Evolutionary conservation across 2,329 filamentous ascomycete species (phyloP).

Genomic region (Aotearoamyces nothofagi): DNA sequence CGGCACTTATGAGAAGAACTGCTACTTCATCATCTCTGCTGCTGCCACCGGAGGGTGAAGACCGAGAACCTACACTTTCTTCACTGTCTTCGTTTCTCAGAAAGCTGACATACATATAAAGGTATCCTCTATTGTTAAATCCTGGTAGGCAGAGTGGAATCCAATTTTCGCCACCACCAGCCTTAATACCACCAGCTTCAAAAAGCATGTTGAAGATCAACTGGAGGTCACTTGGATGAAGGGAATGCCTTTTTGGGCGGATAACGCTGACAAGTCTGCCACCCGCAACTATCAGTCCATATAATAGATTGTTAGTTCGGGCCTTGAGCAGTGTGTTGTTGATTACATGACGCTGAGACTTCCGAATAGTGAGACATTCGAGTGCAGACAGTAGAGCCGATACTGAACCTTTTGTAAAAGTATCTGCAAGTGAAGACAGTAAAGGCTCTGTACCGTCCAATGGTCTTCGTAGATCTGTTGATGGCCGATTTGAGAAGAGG

Average conservation of each 20-base stretch:
- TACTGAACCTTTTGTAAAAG: conserved; percentile 83
- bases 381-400: conserved; percentile 78
- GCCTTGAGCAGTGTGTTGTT: conserved; percentile 76
- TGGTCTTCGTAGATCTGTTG: conserved; percentile 82
- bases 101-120: conserved; percentile 99
- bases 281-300: conserved; percentile 85
- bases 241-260: conserved; percentile 80
- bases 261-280: conserved; percentile 90
- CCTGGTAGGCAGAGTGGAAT: conserved; percentile 89
- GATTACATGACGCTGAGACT: conserved; percentile 71
- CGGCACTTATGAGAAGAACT: conserved; percentile 79
- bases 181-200: conserved; percentile 81
- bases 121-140: conserved; percentile 91
- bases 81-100: conserved; percentile 31
- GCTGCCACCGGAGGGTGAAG: conserved; percentile 50
- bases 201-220: conserved; percentile 99
- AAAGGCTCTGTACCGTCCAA: conserved; percentile 84
- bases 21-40: conserved; percentile 70
- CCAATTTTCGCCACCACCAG: conserved; percentile 93
- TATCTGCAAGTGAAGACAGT: conserved; percentile 83
- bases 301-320: conserved; percentile 65
- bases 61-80: conserved; percentile 31
- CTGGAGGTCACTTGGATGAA: conserved; percentile 90
- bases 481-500: conserved; percentile 80
- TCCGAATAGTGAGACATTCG: conserved; percentile 85